Evolutionary conservation across 345 rosid genomes (phyloP), one percentile per base, ranked within the genome.

Genomic region (Gossypium australe): DNA sequence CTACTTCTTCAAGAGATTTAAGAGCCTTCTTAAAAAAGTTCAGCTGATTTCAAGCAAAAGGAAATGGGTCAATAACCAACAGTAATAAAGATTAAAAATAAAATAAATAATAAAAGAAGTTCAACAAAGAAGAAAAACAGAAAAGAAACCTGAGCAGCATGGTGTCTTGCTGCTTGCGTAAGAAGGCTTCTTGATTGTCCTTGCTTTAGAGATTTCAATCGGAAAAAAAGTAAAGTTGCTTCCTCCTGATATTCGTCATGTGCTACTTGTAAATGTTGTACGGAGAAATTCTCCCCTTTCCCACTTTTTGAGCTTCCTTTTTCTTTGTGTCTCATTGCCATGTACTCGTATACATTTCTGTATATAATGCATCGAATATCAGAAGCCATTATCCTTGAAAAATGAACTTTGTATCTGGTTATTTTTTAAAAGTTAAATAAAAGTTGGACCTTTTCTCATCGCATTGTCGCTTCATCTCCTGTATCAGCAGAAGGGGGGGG

Each of bases 391-490:
- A 20, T 25, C 70, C 55, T 73, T 14, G 59, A 55, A 68, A 48
- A 68, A n/a, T 76, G 38, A 57, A 55, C 24, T 56, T 34, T 11
- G 14, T 45, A 14, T 47, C 16, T 65, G 64, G 20, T 17, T 51
- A 13, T 27, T 3, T 67, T 38, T 65, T 25, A 3, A 49, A 24
- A 64, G 4, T 13, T 11, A 27, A 7, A 66, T 51, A 70, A 53
- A 74, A 76, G n/a, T 78, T 47, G 24, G 59, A 95, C 98, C 97
- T 90, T 89, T 93, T 95, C 72, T 92, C 99, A 77, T 95, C 97
- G 66, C 99, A 95, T 67, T 88, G 97, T 64, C 78, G 90, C 88
- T 89, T 87, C 99, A 95, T 95, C 82, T 93, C 98, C 99, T 95
- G 97, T 88, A 84, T 77, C 78, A 76, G 71, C 67, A 78, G 11